These are phyloP conservation scores for Neoboletus subvelutipes DNA, from an alignment of 768 basidiomycete species.

Conservation along the genomic window DNA sequence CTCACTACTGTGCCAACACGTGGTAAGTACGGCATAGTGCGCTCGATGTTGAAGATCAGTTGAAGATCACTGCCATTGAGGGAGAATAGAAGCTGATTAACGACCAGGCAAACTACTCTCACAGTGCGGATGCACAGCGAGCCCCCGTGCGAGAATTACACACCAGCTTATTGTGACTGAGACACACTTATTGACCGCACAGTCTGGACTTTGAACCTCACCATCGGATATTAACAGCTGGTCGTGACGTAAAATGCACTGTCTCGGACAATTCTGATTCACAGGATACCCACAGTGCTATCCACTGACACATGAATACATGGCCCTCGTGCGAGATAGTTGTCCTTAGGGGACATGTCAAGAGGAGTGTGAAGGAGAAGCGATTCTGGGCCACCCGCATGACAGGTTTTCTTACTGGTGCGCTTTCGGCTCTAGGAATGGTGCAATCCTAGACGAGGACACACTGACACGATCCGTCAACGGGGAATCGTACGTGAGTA, in stretches of 20 bases:
- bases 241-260: slow-evolving; percentile 22
- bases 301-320: slow-evolving; percentile 6
- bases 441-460: not conserved
- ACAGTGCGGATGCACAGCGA: slow-evolving; percentile 2
- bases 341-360: not conserved
- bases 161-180: not conserved
- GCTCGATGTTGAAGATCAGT: slow-evolving; percentile 25
- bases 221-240: not conserved
- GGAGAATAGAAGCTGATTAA: slow-evolving; percentile 28
- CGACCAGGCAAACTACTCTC: slow-evolving; percentile 10
- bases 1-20: slow-evolving; percentile 6
- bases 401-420: not conserved
- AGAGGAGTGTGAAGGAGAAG: slow-evolving; percentile 5
- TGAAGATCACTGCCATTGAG: slow-evolving; percentile 29
- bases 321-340: not conserved
- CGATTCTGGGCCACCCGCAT: not conserved
- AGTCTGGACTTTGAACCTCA: not conserved
- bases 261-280: slow-evolving; percentile 3
- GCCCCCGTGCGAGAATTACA: not conserved
- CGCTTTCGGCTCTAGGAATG: not conserved
- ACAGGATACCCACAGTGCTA: slow-evolving; percentile 1
- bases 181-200: not conserved
- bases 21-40: slow-evolving; percentile 16
- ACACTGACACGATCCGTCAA: not conserved
- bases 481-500: slow-evolving; percentile 2